These are phyloP conservation scores for Colletotrichum cereale DNA, from an alignment of 2,329 filamentous ascomycete genomes.

Conservation along the genomic window DNA sequence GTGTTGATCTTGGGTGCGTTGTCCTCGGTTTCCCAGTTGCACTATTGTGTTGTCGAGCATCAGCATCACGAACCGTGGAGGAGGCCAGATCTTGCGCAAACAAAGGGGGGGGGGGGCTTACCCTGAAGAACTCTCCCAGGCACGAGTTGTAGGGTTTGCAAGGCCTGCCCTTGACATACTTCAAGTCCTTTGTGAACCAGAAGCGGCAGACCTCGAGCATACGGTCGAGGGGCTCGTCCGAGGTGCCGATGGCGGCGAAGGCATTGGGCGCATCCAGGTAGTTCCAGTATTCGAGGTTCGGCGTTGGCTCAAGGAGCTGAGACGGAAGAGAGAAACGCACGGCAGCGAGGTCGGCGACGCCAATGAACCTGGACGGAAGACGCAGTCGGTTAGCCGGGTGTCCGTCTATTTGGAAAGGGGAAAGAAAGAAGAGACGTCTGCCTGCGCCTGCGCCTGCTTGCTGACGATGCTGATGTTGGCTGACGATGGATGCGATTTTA, in stretches of 20 bases:
- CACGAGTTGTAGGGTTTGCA: constrained; percentile 99
- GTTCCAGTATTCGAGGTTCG: constrained; percentile 99
- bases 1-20: constrained; percentile 76
- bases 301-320: constrained; percentile 94
- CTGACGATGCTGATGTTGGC: background rate
- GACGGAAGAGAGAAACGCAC: constrained; percentile 97
- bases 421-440: background rate
- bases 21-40: constrained; percentile 94
- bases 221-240: constrained; percentile 89
- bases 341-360: constrained; percentile 93
- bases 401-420: too few relatives aligned
- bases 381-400: constrained; percentile 17
- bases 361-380: constrained; percentile 79
- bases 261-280: constrained; percentile 96
- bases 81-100: background rate
- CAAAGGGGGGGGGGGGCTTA: constrained; percentile 57
- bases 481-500: background rate
- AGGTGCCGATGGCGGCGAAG: constrained; percentile 85
- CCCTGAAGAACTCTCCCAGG: constrained; percentile 95
- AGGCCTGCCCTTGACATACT: constrained; percentile 98
- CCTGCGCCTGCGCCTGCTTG: background rate
- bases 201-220: constrained; percentile 96
- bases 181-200: constrained; percentile 99
- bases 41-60: constrained; percentile 64
- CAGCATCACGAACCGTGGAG: constrained; percentile 15